Percentiles rank a stretch among this genome's conserved stretches.
Conservation (phyloP, 2,329 filamentous ascomycete species). For the Botryotinia convoluta region DNA sequence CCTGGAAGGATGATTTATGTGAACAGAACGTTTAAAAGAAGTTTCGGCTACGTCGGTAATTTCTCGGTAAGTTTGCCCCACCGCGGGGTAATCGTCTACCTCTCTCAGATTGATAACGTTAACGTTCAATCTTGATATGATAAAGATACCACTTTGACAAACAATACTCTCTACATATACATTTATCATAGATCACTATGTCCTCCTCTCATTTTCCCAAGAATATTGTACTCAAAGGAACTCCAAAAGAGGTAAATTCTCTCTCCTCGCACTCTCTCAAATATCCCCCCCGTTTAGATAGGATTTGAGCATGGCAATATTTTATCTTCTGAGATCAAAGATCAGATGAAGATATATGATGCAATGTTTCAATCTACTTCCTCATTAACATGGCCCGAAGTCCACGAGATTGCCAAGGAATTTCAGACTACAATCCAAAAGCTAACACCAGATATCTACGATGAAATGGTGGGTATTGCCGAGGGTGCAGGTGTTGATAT, state of each 20-base stretch:
- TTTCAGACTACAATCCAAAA: neutral
- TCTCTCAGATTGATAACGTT: neutral
- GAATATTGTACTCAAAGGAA: neutral
- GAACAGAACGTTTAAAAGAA: neutral
- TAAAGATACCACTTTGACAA: neutral
- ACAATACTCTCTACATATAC: neutral
- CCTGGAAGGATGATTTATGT: neutral
- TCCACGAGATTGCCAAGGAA: neutral
- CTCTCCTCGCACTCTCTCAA: too few species aligned
- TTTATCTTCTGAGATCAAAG: constrained; percentile 1
- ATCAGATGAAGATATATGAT: neutral
- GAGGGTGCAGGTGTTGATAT: neutral
- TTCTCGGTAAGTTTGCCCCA: neutral
- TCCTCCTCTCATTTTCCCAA: neutral
- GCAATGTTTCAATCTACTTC: constrained; percentile 2
- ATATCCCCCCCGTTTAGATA: neutral
- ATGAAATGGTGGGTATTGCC: constrained; percentile 1
- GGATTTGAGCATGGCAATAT: constrained; percentile 7
- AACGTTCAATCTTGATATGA: neutral
- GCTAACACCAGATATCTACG: constrained; percentile 4
- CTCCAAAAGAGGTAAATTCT: neutral
- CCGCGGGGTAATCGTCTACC: neutral
- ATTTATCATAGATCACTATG: neutral
- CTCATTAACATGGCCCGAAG: neutral
- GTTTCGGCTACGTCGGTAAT: neutral